Evolutionary conservation across 2,329 filamentous ascomycete genomes (phyloP).

Genomic region (Coniochaeta prunicola): DNA sequence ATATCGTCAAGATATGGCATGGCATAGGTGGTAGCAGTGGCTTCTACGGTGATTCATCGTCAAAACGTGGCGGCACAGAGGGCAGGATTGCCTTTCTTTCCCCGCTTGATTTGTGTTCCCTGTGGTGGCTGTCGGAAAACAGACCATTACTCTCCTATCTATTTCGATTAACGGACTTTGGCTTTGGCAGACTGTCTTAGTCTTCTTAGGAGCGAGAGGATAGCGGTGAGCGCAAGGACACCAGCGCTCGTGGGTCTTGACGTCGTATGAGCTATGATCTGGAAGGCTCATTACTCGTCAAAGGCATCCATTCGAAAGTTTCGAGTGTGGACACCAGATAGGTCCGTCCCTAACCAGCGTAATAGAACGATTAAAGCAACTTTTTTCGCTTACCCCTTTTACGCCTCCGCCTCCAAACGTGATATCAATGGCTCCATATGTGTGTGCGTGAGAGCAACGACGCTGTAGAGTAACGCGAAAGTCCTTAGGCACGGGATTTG

Average conservation of each 20-base stretch:
- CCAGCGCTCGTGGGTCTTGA: not conserved
- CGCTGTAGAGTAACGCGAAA: too few species aligned
- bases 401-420: not conserved
- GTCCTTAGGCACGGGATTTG: too few species aligned
- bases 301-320: too few species aligned
- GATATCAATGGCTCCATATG: too few species aligned
- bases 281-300: too few species aligned
- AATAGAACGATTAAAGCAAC: too few species aligned
- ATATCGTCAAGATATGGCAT: not conserved
- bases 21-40: not conserved
- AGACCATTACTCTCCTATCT: not conserved
- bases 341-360: too few species aligned
- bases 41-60: not conserved
- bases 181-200: not conserved
- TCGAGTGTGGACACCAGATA: too few species aligned
- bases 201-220: not conserved
- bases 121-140: not conserved
- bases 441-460: too few species aligned
- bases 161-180: not conserved
- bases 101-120: not conserved
- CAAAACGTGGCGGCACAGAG: not conserved
- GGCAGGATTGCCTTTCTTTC: not conserved
- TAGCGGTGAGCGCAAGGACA: not conserved
- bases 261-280: not conserved
- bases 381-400: too few species aligned